phyloP scores from a whole-genome alignment of 345 rosid species.

The Rhodomyrtus tomentosa region DNA sequence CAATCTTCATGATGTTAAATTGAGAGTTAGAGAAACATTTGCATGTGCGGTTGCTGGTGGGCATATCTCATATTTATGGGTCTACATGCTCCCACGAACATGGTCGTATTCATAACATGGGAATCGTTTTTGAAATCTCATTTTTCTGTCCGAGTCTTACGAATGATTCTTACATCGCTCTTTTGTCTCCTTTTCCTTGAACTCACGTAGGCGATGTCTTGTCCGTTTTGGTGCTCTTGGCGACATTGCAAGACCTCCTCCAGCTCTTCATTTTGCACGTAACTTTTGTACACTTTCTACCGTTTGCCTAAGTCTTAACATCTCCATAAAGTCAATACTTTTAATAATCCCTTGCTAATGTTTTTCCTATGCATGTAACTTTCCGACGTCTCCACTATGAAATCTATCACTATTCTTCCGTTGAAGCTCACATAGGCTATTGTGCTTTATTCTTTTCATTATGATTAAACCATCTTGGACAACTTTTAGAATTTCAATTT shows the following conservation, averaged over 20 bases:
- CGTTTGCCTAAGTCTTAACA: too few relatives aligned
- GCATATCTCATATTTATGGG: not conserved
- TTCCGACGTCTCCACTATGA: too few relatives aligned
- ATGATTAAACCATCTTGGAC: too few relatives aligned
- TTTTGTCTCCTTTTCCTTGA: not conserved
- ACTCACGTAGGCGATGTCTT: constrained; percentile 47
- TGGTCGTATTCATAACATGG: not conserved
- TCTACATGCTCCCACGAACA: not conserved
- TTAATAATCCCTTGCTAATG: too few relatives aligned
- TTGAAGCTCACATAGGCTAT: too few relatives aligned
- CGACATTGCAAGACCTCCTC: constrained; percentile 50
- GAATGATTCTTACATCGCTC: not conserved
- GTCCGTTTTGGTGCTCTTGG: constrained; percentile 49
- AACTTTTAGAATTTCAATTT: too few relatives aligned
- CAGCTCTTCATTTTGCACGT: not conserved
- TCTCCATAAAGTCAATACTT: too few relatives aligned
- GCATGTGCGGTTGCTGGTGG: not conserved
- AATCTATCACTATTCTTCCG: too few relatives aligned
- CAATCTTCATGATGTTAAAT: not conserved
- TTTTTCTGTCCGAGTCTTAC: not conserved
- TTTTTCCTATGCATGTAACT: too few relatives aligned
- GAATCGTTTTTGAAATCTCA: not conserved
- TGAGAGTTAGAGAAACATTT: not conserved
- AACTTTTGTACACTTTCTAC: too few relatives aligned
- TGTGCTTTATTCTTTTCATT: too few relatives aligned